These are phyloP conservation scores for Symbiodinium pilosum DNA, from an alignment of 73 alveolate species.

Conservation along the genomic window DNA sequence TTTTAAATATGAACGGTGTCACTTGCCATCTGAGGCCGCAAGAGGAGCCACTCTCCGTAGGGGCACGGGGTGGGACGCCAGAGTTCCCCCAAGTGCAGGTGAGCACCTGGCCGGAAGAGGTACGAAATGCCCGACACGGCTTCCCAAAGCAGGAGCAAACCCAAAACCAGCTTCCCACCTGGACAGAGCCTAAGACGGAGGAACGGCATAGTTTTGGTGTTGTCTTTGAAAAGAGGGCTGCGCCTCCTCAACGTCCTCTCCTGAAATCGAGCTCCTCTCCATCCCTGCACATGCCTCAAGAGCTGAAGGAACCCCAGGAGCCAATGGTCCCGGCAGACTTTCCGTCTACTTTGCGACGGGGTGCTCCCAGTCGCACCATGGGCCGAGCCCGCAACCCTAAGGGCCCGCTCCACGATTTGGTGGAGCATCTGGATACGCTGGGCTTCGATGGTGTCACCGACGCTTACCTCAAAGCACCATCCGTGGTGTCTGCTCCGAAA, in stretches of 20 bases:
- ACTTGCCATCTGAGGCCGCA: too few relatives aligned
- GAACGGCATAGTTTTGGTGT: neutral
- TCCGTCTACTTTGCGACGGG: conserved; percentile 39
- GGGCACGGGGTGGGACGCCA: neutral
- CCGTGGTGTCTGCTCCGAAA: neutral
- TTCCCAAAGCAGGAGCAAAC: neutral
- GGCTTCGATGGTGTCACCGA: too few relatives aligned
- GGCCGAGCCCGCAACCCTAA: neutral
- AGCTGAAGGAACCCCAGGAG: neutral
- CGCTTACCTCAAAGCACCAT: too few relatives aligned
- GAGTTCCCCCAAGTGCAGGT: neutral
- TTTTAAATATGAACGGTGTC: too few relatives aligned
- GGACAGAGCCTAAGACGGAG: neutral
- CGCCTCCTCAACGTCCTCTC: neutral
- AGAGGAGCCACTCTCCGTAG: neutral
- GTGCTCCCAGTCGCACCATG: neutral
- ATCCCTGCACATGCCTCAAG: neutral
- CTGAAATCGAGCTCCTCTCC: neutral
- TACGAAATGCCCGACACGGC: too few relatives aligned
- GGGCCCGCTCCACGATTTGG: conserved; percentile 37
- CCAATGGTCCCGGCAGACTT: conserved; percentile 71
- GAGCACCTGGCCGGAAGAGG: neutral
- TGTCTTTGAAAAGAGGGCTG: neutral
- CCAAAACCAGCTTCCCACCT: neutral
- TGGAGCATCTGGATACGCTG: conserved; percentile 23